Percentiles rank a stretch among this genome's conserved stretches.
phyloP scores from a whole-genome alignment of 2,329 filamentous ascomycete genomes.

The Curvularia sp. region DNA sequence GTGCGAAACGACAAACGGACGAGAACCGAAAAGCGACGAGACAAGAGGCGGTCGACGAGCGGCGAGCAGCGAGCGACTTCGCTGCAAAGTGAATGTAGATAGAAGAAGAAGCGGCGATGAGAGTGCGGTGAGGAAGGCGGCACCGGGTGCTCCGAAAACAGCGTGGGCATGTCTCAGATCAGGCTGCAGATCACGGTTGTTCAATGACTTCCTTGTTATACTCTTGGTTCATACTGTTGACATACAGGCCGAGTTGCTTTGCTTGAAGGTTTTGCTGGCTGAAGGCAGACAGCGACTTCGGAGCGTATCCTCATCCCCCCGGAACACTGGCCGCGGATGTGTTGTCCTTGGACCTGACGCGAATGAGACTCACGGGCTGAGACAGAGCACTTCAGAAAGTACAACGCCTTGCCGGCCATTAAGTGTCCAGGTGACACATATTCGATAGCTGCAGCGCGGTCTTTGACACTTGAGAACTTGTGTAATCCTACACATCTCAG shows the following conservation, averaged over 20 bases:
- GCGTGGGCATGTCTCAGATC: background rate
- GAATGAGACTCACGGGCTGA: no score
- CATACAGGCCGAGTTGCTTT: background rate
- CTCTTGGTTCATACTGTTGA: background rate
- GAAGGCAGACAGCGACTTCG: background rate
- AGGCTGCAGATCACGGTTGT: background rate
- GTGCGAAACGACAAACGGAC: no score
- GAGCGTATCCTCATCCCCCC: background rate
- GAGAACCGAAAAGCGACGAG: no score
- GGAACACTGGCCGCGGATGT: background rate
- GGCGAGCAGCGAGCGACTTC: background rate
- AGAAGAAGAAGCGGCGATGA: background rate
- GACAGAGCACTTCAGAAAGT: background rate
- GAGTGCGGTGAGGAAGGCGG: background rate
- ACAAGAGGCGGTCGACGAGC: background rate
- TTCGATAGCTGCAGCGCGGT: background rate
- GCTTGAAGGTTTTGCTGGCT: background rate
- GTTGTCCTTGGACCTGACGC: background rate
- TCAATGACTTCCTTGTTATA: no score
- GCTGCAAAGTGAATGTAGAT: background rate
- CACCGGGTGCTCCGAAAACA: background rate
- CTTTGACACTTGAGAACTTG: background rate
- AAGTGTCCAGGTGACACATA: background rate
- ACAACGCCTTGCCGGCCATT: background rate
- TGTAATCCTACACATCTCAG: background rate